These are phyloP conservation scores for Lactifluus echinatus DNA, from an alignment of 768 basidiomycete species.

Conservation along the genomic window DNA sequence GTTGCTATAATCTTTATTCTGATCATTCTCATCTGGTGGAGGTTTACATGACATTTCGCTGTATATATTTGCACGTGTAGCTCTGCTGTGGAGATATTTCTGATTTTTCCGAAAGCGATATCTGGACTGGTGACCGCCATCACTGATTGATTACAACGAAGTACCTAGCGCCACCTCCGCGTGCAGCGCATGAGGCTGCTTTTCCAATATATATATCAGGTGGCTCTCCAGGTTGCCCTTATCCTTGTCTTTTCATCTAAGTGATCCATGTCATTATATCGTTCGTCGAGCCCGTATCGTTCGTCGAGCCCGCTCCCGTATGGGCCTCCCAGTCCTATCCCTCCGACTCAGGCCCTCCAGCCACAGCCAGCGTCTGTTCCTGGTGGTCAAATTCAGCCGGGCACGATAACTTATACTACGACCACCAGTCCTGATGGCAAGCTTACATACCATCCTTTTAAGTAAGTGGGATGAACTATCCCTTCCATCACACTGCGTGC, in stretches of 20 bases:
- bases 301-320: slow-evolving; percentile 9
- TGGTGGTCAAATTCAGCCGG: slow-evolving; percentile 46
- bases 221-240: neutral
- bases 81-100: slow-evolving; percentile 3
- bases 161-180: slow-evolving; percentile 9
- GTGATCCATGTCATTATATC: slow-evolving; percentile 18
- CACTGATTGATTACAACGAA: slow-evolving; percentile 6
- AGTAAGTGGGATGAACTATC: slow-evolving; percentile 29
- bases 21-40: slow-evolving; percentile 72
- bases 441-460: slow-evolving; percentile 64
- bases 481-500: slow-evolving; percentile 8
- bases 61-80: slow-evolving; percentile 1
- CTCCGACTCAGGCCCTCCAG: neutral
- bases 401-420: slow-evolving; percentile 69
- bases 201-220: slow-evolving; percentile 9
- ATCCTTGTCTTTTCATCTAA: neutral
- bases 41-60: slow-evolving; percentile 43
- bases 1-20: slow-evolving; percentile 74
- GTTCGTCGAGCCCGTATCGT: slow-evolving; percentile 15
- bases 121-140: slow-evolving; percentile 6
- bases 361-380: slow-evolving; percentile 16
- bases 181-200: slow-evolving; percentile 2
- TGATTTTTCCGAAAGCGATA: neutral
- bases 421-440: slow-evolving; percentile 53
- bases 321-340: slow-evolving; percentile 18